A percentile compares a stretch with the other conserved stretches of the same genome.
Evolutionary conservation across 306 rosid species (phyloP).

Genomic region (Glycine tomentella): DNA sequence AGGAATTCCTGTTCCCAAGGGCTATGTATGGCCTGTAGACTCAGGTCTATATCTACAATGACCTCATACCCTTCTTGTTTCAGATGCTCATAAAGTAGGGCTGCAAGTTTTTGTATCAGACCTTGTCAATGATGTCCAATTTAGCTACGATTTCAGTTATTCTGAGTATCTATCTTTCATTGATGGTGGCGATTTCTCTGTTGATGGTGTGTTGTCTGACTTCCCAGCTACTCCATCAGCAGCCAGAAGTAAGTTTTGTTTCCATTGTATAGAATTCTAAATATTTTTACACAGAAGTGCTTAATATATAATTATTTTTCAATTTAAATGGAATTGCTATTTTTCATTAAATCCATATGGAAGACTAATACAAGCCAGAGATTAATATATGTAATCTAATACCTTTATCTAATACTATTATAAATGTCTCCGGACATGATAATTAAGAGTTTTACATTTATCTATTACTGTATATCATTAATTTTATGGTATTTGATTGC

Average conservation of each 20-base stretch:
- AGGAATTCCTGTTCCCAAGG: slow-evolving; percentile 80
- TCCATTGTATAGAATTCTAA: slow-evolving; percentile 11
- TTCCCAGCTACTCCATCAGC: slow-evolving; percentile 78
- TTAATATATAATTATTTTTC: slow-evolving; percentile 9
- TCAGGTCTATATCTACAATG: slow-evolving; percentile 48
- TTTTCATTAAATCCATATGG: no score
- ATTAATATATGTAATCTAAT: no score
- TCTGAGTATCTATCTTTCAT: slow-evolving; percentile 73
- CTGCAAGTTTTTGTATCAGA: slow-evolving; percentile 76
- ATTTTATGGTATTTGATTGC: no score
- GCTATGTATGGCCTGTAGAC: slow-evolving; percentile 74
- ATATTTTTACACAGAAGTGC: neutral
- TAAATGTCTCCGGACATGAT: no score
- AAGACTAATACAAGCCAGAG: no score
- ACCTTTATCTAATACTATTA: no score
- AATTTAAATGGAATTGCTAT: neutral
- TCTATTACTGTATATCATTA: no score
- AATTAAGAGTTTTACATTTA: no score
- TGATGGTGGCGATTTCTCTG: slow-evolving; percentile 67
- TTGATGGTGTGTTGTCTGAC: slow-evolving; percentile 83
- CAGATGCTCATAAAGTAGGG: slow-evolving; percentile 76
- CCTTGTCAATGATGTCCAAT: slow-evolving; percentile 62
- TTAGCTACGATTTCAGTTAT: slow-evolving; percentile 75
- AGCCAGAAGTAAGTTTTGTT: slow-evolving; percentile 70
- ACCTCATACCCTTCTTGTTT: slow-evolving; percentile 69